Evolutionary conservation across 2,329 filamentous ascomycete genomes (phyloP).

Genomic region (Fonsecaea pedrosoi): DNA sequence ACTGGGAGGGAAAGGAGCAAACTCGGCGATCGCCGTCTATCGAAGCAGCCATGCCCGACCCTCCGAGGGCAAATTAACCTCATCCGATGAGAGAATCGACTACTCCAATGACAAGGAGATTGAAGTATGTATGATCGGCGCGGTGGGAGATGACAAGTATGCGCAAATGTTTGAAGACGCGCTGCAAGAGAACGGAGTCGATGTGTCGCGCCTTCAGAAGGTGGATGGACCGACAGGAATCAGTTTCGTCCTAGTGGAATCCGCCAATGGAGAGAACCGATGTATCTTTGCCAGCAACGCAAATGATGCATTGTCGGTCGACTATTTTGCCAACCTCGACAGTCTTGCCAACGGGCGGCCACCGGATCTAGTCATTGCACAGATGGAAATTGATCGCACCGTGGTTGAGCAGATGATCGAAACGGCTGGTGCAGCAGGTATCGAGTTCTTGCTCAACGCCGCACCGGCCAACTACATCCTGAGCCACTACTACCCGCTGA

Average conservation of each 20-base stretch:
- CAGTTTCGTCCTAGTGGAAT: constrained; percentile 58
- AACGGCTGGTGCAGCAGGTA: constrained; percentile 21
- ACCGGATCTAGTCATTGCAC: constrained; percentile 33
- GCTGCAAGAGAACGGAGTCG: constrained; percentile 53
- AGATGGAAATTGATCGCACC: constrained; percentile 12
- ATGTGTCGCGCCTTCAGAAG: constrained; percentile 45
- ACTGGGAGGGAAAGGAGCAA: constrained; percentile 32
- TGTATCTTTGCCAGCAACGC: constrained; percentile 58
- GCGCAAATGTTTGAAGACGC: constrained; percentile 49
- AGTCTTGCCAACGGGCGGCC: constrained; percentile 12
- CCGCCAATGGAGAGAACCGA: constrained; percentile 55
- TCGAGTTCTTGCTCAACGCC: constrained; percentile 33
- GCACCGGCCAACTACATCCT: constrained; percentile 24
- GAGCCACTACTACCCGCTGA: constrained; percentile 10
- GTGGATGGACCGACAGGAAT: constrained; percentile 55
- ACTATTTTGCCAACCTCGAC: constrained; percentile 22
- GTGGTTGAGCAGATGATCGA: constrained; percentile 30
- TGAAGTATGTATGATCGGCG: constrained; percentile 58
- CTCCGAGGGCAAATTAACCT: neutral
- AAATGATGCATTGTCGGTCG: constrained; percentile 47
- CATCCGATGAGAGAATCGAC: constrained; percentile 6
- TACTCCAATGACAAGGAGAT: constrained; percentile 43
- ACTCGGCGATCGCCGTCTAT: constrained; percentile 31
- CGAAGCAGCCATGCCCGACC: constrained; percentile 26
- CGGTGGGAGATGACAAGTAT: constrained; percentile 56